These are phyloP conservation scores for Mortierella sp. DNA, from an alignment of 371 early-diverging fungal genomes.

Conservation along the genomic window DNA sequence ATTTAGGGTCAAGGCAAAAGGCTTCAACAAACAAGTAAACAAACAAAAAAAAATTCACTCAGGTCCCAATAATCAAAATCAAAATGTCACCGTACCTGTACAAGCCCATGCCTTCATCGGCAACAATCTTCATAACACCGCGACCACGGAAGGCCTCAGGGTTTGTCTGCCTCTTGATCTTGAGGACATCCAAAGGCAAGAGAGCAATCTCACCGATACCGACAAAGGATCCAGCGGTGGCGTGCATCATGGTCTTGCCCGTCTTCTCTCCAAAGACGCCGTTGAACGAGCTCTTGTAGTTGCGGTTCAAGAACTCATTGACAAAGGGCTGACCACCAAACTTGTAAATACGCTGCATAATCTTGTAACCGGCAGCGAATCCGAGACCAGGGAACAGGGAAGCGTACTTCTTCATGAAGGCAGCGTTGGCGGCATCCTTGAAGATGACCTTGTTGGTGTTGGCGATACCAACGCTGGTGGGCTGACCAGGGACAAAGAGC, in stretches of 20 bases:
- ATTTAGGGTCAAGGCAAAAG: neutral
- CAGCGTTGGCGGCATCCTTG: conserved; percentile 83
- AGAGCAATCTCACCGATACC: conserved; percentile 98
- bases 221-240: conserved; percentile 96
- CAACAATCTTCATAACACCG: conserved; percentile 83
- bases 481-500: conserved; percentile 42
- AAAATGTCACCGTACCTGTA: conserved; percentile 73
- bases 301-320: conserved; percentile 88
- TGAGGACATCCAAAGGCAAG: conserved; percentile 95
- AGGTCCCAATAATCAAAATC: neutral
- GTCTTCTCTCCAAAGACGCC: conserved; percentile 91
- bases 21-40: neutral
- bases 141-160: conserved; percentile 91
- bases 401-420: conserved; percentile 85
- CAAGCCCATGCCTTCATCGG: conserved; percentile 92
- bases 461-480: conserved; percentile 35
- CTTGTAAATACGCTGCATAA: conserved; percentile 96
- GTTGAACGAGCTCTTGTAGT: conserved; percentile 84
- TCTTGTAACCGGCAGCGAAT: conserved; percentile 97
- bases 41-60: neutral
- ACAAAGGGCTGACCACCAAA: conserved; percentile 98
- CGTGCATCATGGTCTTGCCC: conserved; percentile 96
- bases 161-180: conserved; percentile 98
- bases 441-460: conserved; percentile 54
- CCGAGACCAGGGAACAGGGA: conserved; percentile 98